A percentile compares a stretch with the other conserved stretches of the same genome.
Conservation (phyloP, 208 protist genomes). For the Angomonas desouzai region DNA sequence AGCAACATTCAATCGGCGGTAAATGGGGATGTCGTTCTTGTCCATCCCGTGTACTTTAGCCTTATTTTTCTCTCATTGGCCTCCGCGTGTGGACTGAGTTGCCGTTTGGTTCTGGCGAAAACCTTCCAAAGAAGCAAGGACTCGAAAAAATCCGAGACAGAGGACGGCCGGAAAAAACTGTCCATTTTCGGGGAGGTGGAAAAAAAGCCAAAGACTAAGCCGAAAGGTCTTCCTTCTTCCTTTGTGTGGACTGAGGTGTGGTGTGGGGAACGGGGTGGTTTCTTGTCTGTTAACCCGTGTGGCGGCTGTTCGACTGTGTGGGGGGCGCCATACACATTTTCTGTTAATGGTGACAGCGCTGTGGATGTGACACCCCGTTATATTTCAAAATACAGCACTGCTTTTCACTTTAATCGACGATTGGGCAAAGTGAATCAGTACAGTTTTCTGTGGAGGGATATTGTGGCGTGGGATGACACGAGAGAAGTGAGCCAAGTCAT, state of each 20-base stretch:
- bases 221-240: conserved; percentile 41
- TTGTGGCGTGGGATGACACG: conserved; percentile 70
- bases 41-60: conserved; percentile 50
- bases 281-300: conserved; percentile 84
- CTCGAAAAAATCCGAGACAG: conserved; percentile 8
- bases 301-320: conserved; percentile 63
- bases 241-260: conserved; percentile 90
- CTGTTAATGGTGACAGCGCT: conserved; percentile 53
- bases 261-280: conserved; percentile 68
- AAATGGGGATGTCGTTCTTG: conserved; percentile 12
- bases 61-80: conserved; percentile 54
- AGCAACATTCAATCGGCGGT: background rate
- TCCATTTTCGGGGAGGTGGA: conserved; percentile 32
- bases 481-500: conserved; percentile 75
- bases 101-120: conserved; percentile 38
- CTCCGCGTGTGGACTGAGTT: conserved; percentile 33
- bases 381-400: conserved; percentile 73
- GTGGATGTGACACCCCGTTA: conserved; percentile 83
- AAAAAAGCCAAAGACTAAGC: conserved; percentile 11
- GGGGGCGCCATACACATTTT: conserved; percentile 82
- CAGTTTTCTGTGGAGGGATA: conserved; percentile 74
- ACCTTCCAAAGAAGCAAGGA: background rate
- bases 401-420: conserved; percentile 48
- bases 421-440: conserved; percentile 53
- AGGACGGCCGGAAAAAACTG: conserved; percentile 19